A percentile compares a stretch with the other conserved stretches of the same genome.
These are phyloP conservation scores for Nitzschia sp. DNA, from an alignment of 108 stramenopile species.

Conservation along the genomic window DNA sequence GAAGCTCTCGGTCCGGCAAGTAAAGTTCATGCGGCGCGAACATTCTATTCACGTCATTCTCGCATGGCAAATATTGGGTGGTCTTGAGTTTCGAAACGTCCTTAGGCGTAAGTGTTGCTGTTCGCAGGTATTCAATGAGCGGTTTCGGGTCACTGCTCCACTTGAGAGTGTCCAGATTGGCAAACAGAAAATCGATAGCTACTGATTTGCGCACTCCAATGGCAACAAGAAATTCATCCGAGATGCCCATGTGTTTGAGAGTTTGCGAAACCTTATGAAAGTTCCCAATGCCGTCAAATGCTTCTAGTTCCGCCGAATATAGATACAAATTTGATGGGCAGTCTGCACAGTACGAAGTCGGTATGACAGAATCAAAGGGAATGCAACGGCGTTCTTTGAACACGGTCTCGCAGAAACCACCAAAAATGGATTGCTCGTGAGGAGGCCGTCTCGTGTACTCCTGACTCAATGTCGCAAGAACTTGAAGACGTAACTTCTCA, in stretches of 20 bases:
- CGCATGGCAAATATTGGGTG: conserved; percentile 71
- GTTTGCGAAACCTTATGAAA: conserved; percentile 52
- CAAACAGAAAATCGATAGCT: conserved; percentile 75
- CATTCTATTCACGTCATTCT: conserved; percentile 52
- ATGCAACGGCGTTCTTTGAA: conserved; percentile 42
- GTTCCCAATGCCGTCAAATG: conserved; percentile 60
- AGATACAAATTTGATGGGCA: conserved; percentile 68
- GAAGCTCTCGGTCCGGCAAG: conserved; percentile 49
- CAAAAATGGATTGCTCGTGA: conserved; percentile 34
- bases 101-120: conserved; percentile 53
- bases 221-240: conserved; percentile 66
- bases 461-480: conserved; percentile 52
- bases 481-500: conserved; percentile 37
- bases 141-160: conserved; percentile 76
- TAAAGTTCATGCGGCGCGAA: conserved; percentile 61
- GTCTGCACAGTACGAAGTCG: conserved; percentile 30
- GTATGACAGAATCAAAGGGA: conserved; percentile 46
- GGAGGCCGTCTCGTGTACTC: conserved; percentile 33
- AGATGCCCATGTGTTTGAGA: conserved; percentile 50
- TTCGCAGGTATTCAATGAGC: conserved; percentile 67
- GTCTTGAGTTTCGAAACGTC: conserved; percentile 61
- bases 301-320: conserved; percentile 65
- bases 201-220: conserved; percentile 76
- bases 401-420: conserved; percentile 25
- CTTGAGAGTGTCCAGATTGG: conserved; percentile 62